Conservation (phyloP, 2,329 filamentous ascomycete species). For the Ascochyta koolunga region DNA sequence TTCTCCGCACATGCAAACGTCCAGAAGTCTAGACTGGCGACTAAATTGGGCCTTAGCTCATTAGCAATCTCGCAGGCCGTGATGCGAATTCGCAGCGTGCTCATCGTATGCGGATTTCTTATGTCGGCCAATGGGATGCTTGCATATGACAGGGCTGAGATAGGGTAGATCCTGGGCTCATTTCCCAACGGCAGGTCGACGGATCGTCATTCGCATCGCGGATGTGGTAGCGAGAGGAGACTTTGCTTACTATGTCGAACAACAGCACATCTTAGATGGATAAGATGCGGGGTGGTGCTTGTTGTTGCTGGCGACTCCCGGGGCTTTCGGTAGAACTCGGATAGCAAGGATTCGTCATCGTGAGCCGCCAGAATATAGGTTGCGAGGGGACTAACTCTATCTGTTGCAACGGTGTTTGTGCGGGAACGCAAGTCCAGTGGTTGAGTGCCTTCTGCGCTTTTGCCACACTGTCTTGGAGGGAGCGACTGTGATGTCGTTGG, state of each 20-base stretch:
- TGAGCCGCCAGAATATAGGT: background rate
- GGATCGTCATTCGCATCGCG: slow-evolving; percentile 19
- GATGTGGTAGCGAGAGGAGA: slow-evolving; percentile 5
- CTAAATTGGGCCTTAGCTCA: slow-evolving; percentile 14
- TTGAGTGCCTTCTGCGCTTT: background rate
- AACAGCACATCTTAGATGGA: slow-evolving; percentile 4
- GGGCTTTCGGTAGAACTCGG: background rate
- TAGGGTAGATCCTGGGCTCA: slow-evolving; percentile 28
- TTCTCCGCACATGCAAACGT: slow-evolving; percentile 11
- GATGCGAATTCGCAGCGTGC: slow-evolving; percentile 12
- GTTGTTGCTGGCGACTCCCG: background rate
- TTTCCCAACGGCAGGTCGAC: slow-evolving; percentile 26
- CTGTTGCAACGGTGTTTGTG: slow-evolving; percentile 6
- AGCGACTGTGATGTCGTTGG: background rate
- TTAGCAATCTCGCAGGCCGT: slow-evolving; percentile 14
- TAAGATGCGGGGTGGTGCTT: background rate
- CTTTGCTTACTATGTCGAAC: slow-evolving; percentile 1
- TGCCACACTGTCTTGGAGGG: slow-evolving; percentile 2
- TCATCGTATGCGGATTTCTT: slow-evolving; percentile 14
- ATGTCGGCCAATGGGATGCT: slow-evolving; percentile 14
- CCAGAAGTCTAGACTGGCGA: slow-evolving; percentile 7
- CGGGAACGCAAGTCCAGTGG: slow-evolving; percentile 5
- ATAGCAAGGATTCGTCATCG: background rate
- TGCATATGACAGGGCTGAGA: slow-evolving; percentile 20
- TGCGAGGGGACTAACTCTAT: slow-evolving; percentile 3